A percentile compares a stretch with the other conserved stretches of the same genome.
phyloP scores from a whole-genome alignment of 768 basidiomycete species.

The Boletus fagicola region DNA sequence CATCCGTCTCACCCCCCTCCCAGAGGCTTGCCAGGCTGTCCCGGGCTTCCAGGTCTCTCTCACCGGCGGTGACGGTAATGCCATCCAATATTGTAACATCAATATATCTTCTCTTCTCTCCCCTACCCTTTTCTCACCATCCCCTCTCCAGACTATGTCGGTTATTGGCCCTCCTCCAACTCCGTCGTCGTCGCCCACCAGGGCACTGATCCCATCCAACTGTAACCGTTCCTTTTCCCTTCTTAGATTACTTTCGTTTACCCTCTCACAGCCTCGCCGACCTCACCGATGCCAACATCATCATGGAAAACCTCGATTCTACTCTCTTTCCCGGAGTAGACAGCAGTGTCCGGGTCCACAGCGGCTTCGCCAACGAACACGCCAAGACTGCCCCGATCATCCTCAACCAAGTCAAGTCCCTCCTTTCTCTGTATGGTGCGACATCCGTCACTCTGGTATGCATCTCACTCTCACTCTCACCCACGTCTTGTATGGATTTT shows the following conservation, averaged over 20 bases:
- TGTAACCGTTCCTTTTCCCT: constrained; percentile 36
- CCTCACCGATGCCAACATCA: constrained; percentile 49
- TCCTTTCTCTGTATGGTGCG: constrained; percentile 39
- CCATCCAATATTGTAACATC: constrained; percentile 46
- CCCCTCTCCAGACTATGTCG: constrained; percentile 46
- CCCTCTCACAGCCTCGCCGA: constrained; percentile 40
- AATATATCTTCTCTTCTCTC: not conserved
- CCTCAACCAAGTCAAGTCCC: constrained; percentile 41
- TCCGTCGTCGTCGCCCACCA: constrained; percentile 60
- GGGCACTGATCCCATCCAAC: constrained; percentile 54
- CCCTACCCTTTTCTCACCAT: not conserved
- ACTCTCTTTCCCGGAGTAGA: constrained; percentile 56
- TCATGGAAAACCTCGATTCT: constrained; percentile 38
- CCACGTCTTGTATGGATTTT: not conserved
- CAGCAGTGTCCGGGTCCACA: constrained; percentile 44
- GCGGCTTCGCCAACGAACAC: constrained; percentile 54
- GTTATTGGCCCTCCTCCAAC: constrained; percentile 50
- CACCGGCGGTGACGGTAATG: constrained; percentile 51
- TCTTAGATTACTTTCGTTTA: not conserved
- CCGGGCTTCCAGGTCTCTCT: constrained; percentile 35
- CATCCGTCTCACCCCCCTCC: not conserved
- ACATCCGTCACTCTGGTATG: constrained; percentile 43
- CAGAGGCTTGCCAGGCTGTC: constrained; percentile 40
- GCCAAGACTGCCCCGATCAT: constrained; percentile 45
- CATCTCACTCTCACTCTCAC: not conserved